Evolutionary conservation across 2,329 filamentous ascomycete species (phyloP), one percentile per base, ranked within the genome.

Genomic region (Epichloe coenophiala): DNA sequence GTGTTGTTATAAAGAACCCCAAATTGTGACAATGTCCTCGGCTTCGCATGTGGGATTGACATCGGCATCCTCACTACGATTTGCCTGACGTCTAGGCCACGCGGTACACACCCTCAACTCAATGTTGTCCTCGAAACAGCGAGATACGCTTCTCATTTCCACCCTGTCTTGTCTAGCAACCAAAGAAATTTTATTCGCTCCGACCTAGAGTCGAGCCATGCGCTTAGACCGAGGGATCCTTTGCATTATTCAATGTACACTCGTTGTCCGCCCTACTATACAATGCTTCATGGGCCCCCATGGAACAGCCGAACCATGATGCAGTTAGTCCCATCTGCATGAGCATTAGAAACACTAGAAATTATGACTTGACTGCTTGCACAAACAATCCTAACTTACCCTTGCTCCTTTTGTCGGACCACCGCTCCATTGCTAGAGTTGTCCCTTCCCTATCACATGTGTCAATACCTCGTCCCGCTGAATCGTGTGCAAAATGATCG

Each of bases 391-490:
- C 44, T 21, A 39, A 63, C 80, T 71, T 71, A 88, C 84, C 86
- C 86, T 57, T 79, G 81, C 57, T 91, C 84, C 69, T 88, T 91
- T 68, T 89, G 83, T 64, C 88, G 76, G 49, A 83, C 70, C 54
- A 90, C 82, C 43, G 75, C 80, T 45, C 80, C 83, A 52, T 78
- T 72, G n/a, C 74, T 65, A 3, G 83, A 83, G 36, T 71, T 79
- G 64, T 90, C 79, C 68, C 86, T 88, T 57, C 85, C 85, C 80
- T 82, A 55, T 6, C 50, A 17, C 5, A 31, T 31, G 3, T 31
- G 45, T 38, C 27, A 47, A 31, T 47, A 36, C 5, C 33, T 17
- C 5, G 11, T 43, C 6, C 13, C 33, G 11, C 45, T 11, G 23
- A 3, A 45, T 17, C 17, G 23, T 19, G 13, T 35, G 19, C 33